phyloP scores from a whole-genome alignment of 768 basidiomycete genomes.

The Paxillus ammoniavirescens region DNA sequence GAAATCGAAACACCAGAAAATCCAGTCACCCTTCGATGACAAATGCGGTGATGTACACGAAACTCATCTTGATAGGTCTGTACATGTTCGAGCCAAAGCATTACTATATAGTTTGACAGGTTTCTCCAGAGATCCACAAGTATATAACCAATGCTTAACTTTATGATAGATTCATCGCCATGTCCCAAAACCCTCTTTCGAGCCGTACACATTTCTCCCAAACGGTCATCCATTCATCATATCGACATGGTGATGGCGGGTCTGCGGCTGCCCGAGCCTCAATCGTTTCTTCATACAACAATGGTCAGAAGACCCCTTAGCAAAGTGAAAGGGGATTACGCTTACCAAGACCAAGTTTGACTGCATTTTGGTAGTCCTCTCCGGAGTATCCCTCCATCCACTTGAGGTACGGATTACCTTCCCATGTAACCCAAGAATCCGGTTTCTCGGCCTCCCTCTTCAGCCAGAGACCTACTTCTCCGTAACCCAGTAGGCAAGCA shows the following conservation, averaged over 20 bases:
- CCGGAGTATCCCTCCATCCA: conserved; percentile 86
- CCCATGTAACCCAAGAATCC: conserved; percentile 52
- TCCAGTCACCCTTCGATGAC: not conserved
- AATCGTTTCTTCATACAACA: conserved; percentile 55
- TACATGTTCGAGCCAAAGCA: no score
- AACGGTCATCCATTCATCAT: conserved; percentile 64
- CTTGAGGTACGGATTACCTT: conserved; percentile 69
- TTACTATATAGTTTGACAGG: no score
- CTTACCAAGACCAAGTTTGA: conserved; percentile 72
- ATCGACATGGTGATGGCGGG: conserved; percentile 57
- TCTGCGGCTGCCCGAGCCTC: conserved; percentile 60
- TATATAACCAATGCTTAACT: not conserved
- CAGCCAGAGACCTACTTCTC: conserved; percentile 87
- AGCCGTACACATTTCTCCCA: conserved; percentile 77
- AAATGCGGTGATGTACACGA: no score
- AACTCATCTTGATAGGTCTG: no score
- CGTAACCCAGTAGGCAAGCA: conserved; percentile 88
- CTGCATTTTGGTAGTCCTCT: conserved; percentile 66
- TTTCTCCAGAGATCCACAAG: no score
- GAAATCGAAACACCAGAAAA: conserved; percentile 27
- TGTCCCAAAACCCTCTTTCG: conserved; percentile 90
- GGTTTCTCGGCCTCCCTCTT: conserved; percentile 48
- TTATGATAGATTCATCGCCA: conserved; percentile 40
- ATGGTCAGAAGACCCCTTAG: not conserved
- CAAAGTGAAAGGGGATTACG: not conserved